Percentiles rank a stretch among this genome's conserved stretches.
These are phyloP conservation scores for Chaetomium sp. DNA, from an alignment of 2,329 filamentous ascomycete species.

Conservation along the genomic window DNA sequence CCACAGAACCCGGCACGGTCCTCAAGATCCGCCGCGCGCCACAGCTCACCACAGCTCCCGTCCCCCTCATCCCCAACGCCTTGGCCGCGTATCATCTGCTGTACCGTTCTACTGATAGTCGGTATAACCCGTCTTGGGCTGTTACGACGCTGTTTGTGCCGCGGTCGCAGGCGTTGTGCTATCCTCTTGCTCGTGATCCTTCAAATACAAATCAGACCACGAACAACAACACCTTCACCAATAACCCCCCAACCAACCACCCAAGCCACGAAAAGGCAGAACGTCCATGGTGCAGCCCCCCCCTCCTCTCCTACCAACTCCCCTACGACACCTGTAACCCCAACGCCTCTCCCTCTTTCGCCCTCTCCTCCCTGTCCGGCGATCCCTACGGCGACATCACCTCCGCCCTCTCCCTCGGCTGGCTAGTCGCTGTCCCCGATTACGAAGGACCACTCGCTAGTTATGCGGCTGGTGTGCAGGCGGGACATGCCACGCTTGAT, in stretches of 20 bases:
- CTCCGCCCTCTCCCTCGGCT: constrained; percentile 35
- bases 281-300: constrained; percentile 14
- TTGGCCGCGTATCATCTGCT: constrained; percentile 29
- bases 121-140: constrained; percentile 29
- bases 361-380: constrained; percentile 18
- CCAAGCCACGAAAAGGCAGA: constrained; percentile 1
- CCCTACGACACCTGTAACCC: constrained; percentile 34
- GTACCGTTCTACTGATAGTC: constrained; percentile 31
- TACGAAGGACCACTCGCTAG: constrained; percentile 37
- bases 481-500: constrained; percentile 39
- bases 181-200: not conserved
- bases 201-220: not conserved
- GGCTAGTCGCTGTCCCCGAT: constrained; percentile 40
- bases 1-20: constrained; percentile 27
- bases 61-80: constrained; percentile 17
- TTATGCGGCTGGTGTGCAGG: constrained; percentile 36
- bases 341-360: constrained; percentile 34
- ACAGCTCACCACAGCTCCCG: constrained; percentile 18
- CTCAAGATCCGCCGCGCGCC: constrained; percentile 28
- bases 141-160: constrained; percentile 31
- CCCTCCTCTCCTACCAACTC: constrained; percentile 37
- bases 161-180: constrained; percentile 10
- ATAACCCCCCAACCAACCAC: not conserved
- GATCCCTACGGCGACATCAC: constrained; percentile 26
- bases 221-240: not conserved